Percentiles rank a stretch among this genome's conserved stretches.
Conservation (phyloP, 495 filamentous ascomycete genomes). For the Penicillium antarcticum region DNA sequence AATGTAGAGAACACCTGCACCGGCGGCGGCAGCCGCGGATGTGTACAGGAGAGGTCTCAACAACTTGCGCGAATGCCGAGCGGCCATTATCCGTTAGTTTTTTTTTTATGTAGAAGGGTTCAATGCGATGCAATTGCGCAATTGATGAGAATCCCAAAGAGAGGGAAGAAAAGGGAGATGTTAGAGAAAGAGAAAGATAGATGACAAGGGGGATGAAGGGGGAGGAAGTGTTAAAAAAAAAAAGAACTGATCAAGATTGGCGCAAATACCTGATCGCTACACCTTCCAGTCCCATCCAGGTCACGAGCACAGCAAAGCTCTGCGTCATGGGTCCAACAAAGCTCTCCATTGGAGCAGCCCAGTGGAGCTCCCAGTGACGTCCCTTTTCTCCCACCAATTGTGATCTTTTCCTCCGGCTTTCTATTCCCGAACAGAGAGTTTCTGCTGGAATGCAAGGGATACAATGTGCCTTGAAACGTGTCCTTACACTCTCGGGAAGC, state of each 20-base stretch:
- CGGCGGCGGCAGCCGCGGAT: constrained; percentile 52
- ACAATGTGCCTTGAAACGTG: not conserved
- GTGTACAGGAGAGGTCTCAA: constrained; percentile 61
- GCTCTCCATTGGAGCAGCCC: constrained; percentile 15
- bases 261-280: constrained; percentile 17
- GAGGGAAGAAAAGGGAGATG: not conserved
- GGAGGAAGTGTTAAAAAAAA: not conserved
- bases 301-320: constrained; percentile 7
- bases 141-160: constrained; percentile 13
- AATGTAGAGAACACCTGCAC: constrained; percentile 67
- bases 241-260: constrained; percentile 6
- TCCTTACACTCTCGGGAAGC: not conserved
- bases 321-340: constrained; percentile 13
- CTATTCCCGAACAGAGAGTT: constrained; percentile 26
- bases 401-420: not conserved
- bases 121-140: not conserved
- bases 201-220: not conserved
- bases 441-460: constrained; percentile 10
- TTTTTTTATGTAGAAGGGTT: not conserved
- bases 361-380: constrained; percentile 25
- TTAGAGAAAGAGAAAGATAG: not conserved
- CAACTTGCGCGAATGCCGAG: constrained; percentile 54
- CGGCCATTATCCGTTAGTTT: constrained; percentile 48
- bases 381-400: constrained; percentile 38
- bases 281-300: constrained; percentile 12